Evolutionary conservation across 1,139 yeast species (phyloP).

Genomic region (Blastobotrys ciferrii): DNA sequence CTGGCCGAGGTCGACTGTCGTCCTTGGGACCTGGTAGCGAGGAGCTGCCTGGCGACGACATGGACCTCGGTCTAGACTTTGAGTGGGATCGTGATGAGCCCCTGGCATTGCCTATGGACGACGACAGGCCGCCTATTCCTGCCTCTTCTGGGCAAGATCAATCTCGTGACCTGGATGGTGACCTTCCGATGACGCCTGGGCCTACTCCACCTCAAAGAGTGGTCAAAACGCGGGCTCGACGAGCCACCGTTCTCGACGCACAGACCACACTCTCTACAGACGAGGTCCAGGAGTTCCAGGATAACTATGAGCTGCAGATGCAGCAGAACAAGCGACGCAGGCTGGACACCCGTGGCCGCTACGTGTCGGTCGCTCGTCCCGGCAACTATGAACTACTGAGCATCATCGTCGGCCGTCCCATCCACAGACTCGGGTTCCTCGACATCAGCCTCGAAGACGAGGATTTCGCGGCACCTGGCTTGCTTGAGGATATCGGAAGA

Average conservation of each 20-base stretch:
- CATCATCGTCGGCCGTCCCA: conserved; percentile 10
- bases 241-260: neutral
- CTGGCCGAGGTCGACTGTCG: neutral
- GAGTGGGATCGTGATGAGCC: neutral
- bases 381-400: conserved; percentile 5
- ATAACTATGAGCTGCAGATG: neutral
- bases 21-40: neutral
- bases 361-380: neutral
- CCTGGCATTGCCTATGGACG: no score
- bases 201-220: neutral
- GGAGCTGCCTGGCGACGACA: neutral
- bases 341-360: neutral
- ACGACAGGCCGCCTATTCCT: no score
- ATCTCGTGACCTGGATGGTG: no score
- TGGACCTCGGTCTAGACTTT: neutral
- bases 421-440: neutral
- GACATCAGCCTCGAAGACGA: neutral
- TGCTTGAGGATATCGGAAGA: neutral
- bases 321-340: conserved; percentile 4
- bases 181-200: no score
- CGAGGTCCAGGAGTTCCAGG: neutral
- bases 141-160: no score
- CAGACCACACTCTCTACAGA: neutral
- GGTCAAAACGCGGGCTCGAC: neutral
- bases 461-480: neutral